Conservation (phyloP, 352 stramenopile species). For the Pythium scleroteichum region DNA sequence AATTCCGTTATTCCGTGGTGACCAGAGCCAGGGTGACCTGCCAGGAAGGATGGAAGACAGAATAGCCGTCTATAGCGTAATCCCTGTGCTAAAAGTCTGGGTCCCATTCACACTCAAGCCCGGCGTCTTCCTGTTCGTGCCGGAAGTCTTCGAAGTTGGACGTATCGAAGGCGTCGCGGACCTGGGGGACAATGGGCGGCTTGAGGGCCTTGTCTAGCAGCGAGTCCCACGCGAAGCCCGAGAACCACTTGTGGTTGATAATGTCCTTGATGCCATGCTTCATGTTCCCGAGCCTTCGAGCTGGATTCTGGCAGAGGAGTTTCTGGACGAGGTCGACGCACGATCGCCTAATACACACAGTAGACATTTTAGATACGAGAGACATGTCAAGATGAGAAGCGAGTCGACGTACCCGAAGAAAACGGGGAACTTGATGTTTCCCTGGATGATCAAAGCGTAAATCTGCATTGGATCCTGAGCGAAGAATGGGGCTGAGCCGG, state of each 20-base stretch:
- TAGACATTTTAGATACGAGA: not conserved
- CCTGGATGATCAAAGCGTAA: conserved; percentile 90
- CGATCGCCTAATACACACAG: conserved; percentile 37
- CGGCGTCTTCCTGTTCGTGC: conserved; percentile 65
- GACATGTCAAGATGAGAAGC: too few species aligned
- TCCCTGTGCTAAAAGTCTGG: conserved; percentile 57
- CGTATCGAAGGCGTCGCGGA: conserved; percentile 75
- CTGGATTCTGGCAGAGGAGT: conserved; percentile 77
- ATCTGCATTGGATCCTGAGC: conserved; percentile 91
- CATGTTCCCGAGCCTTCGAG: conserved; percentile 76
- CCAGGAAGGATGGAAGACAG: too few species aligned
- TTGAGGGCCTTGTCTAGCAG: conserved; percentile 62
- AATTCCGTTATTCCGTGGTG: too few species aligned
- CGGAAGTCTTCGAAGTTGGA: conserved; percentile 84
- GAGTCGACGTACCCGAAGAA: conserved; percentile 60
- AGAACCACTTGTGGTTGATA: conserved; percentile 85
- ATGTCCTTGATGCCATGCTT: conserved; percentile 86
- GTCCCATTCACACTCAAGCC: conserved; percentile 68
- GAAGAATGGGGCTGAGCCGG: conserved; percentile 86
- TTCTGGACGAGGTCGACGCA: conserved; percentile 89
- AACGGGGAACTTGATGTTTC: conserved; percentile 82
- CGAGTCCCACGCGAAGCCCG: conserved; percentile 65
- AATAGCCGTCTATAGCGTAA: not conserved
- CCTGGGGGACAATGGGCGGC: conserved; percentile 70
- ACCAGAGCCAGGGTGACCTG: too few species aligned